Evolutionary conservation across 179 eudicot genomes (phyloP), one percentile per base, ranked within the genome.

Genomic region (Beta macrorhiza): DNA sequence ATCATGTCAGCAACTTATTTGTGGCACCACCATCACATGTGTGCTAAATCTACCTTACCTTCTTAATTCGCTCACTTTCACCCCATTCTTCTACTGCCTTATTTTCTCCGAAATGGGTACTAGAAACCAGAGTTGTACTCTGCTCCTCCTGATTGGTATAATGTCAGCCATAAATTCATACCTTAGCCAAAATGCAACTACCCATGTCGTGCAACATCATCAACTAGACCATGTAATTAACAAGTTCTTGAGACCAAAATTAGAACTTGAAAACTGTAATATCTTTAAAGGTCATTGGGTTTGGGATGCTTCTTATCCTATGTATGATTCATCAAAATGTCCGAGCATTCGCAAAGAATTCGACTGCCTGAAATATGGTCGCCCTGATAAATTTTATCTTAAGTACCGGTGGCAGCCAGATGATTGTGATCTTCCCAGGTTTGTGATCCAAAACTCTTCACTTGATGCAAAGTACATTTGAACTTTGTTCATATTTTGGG

Each of bases 331-430:
- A 5, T 83, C 87, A 0, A 32, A 45, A 15, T 90, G 93, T 59
- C 89, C 89, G 0, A 29, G 1, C 7, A 87, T 90, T 86, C 90
- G 90, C 11, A 77, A 74, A 6, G 86, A 86, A 20, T 90, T 87
- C 74, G 85, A 90, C 55, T 90, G 93, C 83, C 72, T 59, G 53
- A 90, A 87, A 22, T 89, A 87, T 11, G 91, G 93, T 9, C 87
- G 91, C 37, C 80, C 69, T 0, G 88, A 90, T 86, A 83, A n/a
- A 42, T 79, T 14, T 12, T 90, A 87, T 77, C 93, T 90, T 29
- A 83, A 87, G 44, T 90, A 71, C 65, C 82, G 90, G 72, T 90
- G 93, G 93, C 93, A 89, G 76, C 93, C 93, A 14, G 74, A 75
- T n/a, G 63, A 59, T 0, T 90, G 91, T 75, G 82, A 85, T 80